These are phyloP conservation scores for Clonostachys chloroleuca DNA, from an alignment of 2,329 filamentous ascomycete species.

Conservation along the genomic window DNA sequence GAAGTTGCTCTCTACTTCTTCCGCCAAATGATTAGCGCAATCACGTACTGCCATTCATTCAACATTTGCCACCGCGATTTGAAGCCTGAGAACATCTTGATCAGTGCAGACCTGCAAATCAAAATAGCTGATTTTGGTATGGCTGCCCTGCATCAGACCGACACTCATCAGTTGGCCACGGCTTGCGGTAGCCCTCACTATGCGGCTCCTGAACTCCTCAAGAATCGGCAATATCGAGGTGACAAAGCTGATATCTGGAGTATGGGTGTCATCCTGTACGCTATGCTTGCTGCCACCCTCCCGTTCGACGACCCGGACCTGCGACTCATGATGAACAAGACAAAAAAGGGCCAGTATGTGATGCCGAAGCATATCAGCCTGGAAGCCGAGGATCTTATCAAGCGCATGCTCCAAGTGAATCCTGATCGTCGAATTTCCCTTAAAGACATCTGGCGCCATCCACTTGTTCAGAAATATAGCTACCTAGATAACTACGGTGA, in stretches of 20 bases:
- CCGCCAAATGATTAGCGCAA: constrained; percentile 85
- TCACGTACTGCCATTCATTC: constrained; percentile 90
- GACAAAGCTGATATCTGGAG: constrained; percentile 93
- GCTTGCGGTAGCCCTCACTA: constrained; percentile 97
- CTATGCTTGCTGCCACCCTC: constrained; percentile 76
- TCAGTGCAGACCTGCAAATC: constrained; percentile 71
- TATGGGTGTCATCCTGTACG: constrained; percentile 84
- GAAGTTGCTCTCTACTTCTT: constrained; percentile 80
- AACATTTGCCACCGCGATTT: constrained; percentile 95
- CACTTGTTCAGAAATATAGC: constrained; percentile 80
- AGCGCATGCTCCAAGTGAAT: constrained; percentile 72
- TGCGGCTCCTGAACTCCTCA: constrained; percentile 86
- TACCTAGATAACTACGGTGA: constrained; percentile 64
- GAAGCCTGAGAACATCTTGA: constrained; percentile 94
- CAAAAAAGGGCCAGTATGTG: constrained; percentile 54
- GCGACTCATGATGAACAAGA: constrained; percentile 55
- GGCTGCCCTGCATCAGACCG: constrained; percentile 84
- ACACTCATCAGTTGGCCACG: constrained; percentile 74
- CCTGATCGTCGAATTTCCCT: constrained; percentile 77
- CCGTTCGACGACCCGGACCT: constrained; percentile 74
- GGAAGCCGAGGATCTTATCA: constrained; percentile 75
- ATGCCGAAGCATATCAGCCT: constrained; percentile 58
- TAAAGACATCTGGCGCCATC: constrained; percentile 79
- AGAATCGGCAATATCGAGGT: constrained; percentile 72
- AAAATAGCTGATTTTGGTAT: constrained; percentile 98